Percentiles rank a stretch among this genome's conserved stretches.
Conservation (phyloP, 257 asterid genomes). For the Solanum pimpinellifolium region DNA sequence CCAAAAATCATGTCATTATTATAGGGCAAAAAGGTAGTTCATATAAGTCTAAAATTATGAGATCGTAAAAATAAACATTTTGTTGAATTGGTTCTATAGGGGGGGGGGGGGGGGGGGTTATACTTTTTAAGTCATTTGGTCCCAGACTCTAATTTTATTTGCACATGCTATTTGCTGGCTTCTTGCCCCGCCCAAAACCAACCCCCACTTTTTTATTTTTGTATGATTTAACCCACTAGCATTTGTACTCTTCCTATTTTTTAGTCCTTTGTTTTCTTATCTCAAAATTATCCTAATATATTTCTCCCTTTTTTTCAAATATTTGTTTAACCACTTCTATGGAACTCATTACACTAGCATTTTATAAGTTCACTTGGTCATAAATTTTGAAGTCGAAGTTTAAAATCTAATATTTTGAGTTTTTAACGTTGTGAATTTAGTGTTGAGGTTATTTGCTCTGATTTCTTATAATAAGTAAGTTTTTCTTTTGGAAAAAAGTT, state of each 20-base stretch:
- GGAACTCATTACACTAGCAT: background rate
- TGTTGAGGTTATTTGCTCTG: too few species aligned
- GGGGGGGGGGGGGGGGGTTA: background rate
- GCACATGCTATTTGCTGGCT: slow-evolving; percentile 46
- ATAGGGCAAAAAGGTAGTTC: background rate
- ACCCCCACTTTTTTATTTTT: background rate
- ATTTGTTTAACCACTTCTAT: background rate
- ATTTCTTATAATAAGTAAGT: too few species aligned
- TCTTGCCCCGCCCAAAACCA: slow-evolving; percentile 6
- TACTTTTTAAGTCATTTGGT: slow-evolving; percentile 33
- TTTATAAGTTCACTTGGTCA: background rate
- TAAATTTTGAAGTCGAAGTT: too few species aligned
- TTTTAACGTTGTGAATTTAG: too few species aligned
- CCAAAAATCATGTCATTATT: slow-evolving; percentile 6
- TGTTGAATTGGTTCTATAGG: background rate
- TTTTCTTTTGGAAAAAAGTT: too few species aligned
- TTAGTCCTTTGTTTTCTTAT: background rate
- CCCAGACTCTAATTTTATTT: slow-evolving; percentile 22
- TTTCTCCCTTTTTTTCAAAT: background rate
- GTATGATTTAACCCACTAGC: background rate
- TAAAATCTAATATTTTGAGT: too few species aligned
- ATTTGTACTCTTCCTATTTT: background rate
- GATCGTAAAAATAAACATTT: background rate
- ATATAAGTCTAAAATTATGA: background rate
- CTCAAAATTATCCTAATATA: background rate